Conservation (phyloP, 2,329 filamentous ascomycete species). For the Neurospora crassa region DNA sequence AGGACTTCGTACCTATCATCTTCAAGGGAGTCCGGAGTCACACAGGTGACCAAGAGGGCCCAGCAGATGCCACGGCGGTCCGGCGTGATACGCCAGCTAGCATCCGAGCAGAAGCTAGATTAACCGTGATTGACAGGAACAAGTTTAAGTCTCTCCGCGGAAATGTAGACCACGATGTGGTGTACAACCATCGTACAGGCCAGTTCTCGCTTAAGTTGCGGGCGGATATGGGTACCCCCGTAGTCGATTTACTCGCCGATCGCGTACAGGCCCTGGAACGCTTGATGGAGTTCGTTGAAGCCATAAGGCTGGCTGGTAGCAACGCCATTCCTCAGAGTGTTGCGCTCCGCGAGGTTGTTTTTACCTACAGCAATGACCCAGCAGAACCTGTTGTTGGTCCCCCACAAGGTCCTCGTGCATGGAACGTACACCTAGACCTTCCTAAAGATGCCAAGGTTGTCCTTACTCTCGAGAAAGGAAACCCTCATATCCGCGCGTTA, state of each 20-base stretch:
- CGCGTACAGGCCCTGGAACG: constrained; percentile 59
- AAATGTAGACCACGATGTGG: constrained; percentile 50
- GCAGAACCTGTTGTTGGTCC: neutral
- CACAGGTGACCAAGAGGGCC: constrained; percentile 1
- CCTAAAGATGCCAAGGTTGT: constrained; percentile 39
- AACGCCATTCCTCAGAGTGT: constrained; percentile 49
- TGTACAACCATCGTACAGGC: constrained; percentile 49
- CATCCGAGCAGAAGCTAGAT: constrained; percentile 42
- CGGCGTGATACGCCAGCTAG: constrained; percentile 22
- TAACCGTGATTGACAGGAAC: constrained; percentile 41
- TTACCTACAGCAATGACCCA: constrained; percentile 47
- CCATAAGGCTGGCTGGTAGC: constrained; percentile 47
- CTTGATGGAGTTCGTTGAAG: constrained; percentile 59
- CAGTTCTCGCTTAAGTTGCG: constrained; percentile 54
- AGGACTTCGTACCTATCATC: constrained; percentile 48
- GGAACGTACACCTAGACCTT: constrained; percentile 51
- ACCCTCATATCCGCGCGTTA: constrained; percentile 57
- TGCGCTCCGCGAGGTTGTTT: constrained; percentile 53
- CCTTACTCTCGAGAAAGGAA: constrained; percentile 50
- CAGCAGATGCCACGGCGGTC: neutral
- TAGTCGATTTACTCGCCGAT: constrained; percentile 48
- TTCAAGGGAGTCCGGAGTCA: constrained; percentile 37
- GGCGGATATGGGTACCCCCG: constrained; percentile 46
- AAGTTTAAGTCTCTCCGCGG: constrained; percentile 47
- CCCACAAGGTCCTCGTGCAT: constrained; percentile 22